Evolutionary conservation across 345 rosid genomes (phyloP), one percentile per base, ranked within the genome.

Genomic region (Populus euphratica): DNA sequence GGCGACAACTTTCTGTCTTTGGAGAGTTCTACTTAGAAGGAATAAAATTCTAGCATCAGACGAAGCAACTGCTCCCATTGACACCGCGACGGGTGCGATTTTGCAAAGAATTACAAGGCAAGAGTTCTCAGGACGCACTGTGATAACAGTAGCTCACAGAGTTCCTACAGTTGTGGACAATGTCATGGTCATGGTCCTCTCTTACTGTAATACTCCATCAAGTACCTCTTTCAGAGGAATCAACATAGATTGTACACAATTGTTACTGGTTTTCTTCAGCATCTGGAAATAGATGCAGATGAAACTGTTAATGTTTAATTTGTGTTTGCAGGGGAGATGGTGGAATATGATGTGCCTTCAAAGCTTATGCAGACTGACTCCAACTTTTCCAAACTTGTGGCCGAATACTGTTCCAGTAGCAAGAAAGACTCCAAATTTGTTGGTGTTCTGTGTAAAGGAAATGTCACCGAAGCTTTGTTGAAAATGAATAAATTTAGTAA

Each of bases 181-280:
- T 80, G 92, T 89, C 84, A 91, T 89, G 97, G 93, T 90, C 90
- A 87, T 91, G 94, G 93, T 89, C 80, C 94, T 93, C 78, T 90
- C 93, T 17, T 85, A 79, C 80, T 94, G 94, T 91, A 84, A 70
- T 67, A 11, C 74, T 76, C 73, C 36, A 31, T 49, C 9, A 44
- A 44, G 50, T 7, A 0, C 20, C 61, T 25, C 52, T 49, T 49
- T n/a, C 38, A 23, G 33, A 5, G 36, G 18, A 65, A 65, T 16
- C 18, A 17, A 29, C 31, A 5, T 5, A 2, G 35, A 25, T 63
- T 0, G 5, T 12, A 31, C 3, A n/a, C 4, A n/a, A 25, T 6
- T 27, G n/a, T n/a, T 27, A 21, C 5, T 21, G 31, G 23, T 14
- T 29, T 65, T 31, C 35, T 14, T 25, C 35, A 65, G 2, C 16